Conservation (phyloP, 768 basidiomycete species). For the Russula lepida region DNA sequence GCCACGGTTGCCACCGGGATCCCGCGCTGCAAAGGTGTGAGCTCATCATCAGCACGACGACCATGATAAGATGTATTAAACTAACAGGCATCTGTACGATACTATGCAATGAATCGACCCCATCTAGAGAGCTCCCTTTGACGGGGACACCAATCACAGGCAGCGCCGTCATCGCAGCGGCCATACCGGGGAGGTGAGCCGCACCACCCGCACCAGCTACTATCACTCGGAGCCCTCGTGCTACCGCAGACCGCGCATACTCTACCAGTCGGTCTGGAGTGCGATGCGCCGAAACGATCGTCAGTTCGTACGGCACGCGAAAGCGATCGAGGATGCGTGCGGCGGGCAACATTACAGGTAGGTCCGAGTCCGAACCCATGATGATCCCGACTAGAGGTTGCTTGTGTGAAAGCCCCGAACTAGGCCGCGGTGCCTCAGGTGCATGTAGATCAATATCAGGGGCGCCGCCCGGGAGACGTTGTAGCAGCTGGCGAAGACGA, state of each 20-base stretch:
- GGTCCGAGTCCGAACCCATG: conserved; percentile 98
- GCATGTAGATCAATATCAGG: conserved; percentile 48
- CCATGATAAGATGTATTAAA: conserved; percentile 15
- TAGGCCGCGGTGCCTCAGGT: conserved; percentile 36
- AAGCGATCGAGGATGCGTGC: conserved; percentile 81
- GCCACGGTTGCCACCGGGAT: conserved; percentile 97
- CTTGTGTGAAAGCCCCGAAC: conserved; percentile 48
- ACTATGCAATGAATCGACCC: conserved; percentile 93
- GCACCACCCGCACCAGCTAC: conserved; percentile 98
- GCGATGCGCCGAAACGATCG: conserved; percentile 93
- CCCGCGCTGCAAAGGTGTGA: conserved; percentile 53
- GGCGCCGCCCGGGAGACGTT: conserved; percentile 45
- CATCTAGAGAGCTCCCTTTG: conserved; percentile 87
- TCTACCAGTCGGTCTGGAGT: conserved; percentile 81
- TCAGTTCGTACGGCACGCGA: conserved; percentile 80
- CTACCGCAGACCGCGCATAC: conserved; percentile 68
- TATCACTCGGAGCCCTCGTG: conserved; percentile 61
- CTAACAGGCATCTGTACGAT: conserved; percentile 99
- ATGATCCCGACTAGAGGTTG: conserved; percentile 86
- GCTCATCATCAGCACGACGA: not conserved
- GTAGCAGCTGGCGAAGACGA: conserved; percentile 67
- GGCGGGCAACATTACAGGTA: conserved; percentile 88
- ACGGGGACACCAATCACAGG: conserved; percentile 97
- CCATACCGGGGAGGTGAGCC: conserved; percentile 97
- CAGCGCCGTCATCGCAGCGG: conserved; percentile 85